Base-by-base conservation (phyloP, 495 filamentous ascomycete species). In the Elasticomyces elasticus region DNA sequence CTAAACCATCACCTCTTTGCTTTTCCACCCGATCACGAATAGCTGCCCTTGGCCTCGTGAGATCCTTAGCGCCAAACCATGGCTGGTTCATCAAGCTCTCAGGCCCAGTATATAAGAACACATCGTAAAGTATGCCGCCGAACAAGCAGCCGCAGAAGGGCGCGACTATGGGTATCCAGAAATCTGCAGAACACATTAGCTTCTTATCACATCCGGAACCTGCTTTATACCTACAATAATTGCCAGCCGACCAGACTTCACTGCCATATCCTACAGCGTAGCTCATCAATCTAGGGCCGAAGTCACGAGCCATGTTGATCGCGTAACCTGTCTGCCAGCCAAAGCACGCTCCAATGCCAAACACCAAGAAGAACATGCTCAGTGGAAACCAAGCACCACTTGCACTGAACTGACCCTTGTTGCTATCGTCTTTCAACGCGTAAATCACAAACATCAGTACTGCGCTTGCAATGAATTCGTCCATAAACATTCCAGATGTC, bases 261-360 rank as follows among this genome's bases (percentile, higher is more conserved):
- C 67, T 66, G 2, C 81, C 80, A 64, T 85, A 84, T 1, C 81
- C 82, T 20, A 84, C 58, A 55, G 76, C 71, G 60, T 79, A 85
- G 2, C 73, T 71, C 41, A 81, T 73, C 35, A 85, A 63, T 25
- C 82, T 59, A 0, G 82, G 81, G 0, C 81, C 81, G 67, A 85
- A 84, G 54, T 86, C 82, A 40, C 82, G 62, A 2, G 81, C 82
- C 24, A 81, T 65, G 62, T 85, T 86, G 31, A 85, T 81, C 1
- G 82, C 79, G 66, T 83, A 85, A 1, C 81, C 81, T 2, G 81
- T 86, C 63, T 86, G 78, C 75, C 77, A 84, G 22, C 82, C 82
- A 66, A 83, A 83, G 57, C 79, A 81, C 37, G 79, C 77, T 17
- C 80, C 81, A 22, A 85, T 74, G 5, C 80, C 80, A 61, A 94